A percentile compares a stretch with the other conserved stretches of the same genome.
phyloP scores from a whole-genome alignment of 129 eudicot species.

The Arctium lappa region DNA sequence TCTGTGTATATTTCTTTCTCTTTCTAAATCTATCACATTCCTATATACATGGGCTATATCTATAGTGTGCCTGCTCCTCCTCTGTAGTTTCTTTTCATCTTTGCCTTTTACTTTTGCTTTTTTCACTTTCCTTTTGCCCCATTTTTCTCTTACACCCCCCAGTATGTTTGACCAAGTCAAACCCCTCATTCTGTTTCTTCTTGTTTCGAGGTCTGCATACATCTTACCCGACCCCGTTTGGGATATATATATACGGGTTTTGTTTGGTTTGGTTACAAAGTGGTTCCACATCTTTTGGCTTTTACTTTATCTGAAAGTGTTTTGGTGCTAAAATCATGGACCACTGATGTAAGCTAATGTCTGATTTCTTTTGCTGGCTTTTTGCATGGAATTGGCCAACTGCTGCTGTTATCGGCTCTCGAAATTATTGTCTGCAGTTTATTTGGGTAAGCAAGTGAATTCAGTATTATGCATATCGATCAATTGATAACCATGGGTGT shows the following conservation, averaged over 20 bases:
- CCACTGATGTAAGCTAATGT: slow-evolving; percentile 22
- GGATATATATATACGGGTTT: neutral
- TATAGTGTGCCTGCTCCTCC: slow-evolving; percentile 37
- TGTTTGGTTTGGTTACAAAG: neutral
- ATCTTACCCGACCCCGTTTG: neutral
- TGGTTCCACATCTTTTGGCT: neutral
- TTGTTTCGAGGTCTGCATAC: neutral
- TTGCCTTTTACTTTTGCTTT: slow-evolving; percentile 49
- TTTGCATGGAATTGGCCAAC: slow-evolving; percentile 31
- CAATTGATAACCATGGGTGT: neutral
- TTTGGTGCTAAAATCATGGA: slow-evolving; percentile 20
- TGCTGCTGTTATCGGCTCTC: neutral
- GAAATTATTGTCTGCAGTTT: slow-evolving; percentile 41
- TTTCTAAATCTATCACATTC: slow-evolving; percentile 19
- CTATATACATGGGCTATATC: neutral
- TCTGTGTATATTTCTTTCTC: slow-evolving; percentile 12
- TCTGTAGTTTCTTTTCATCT: slow-evolving; percentile 38
- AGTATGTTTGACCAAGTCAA: slow-evolving; percentile 68
- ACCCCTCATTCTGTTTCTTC: neutral
- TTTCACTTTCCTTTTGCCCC: slow-evolving; percentile 34
- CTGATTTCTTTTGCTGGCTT: slow-evolving; percentile 17
- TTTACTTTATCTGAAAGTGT: slow-evolving; percentile 21
- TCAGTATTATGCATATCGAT: neutral
- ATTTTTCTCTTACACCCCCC: slow-evolving; percentile 10
- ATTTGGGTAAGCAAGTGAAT: slow-evolving; percentile 48